Base-by-base conservation (phyloP, 169 alveolate species). In the Cryptosporidium parvum region DNA sequence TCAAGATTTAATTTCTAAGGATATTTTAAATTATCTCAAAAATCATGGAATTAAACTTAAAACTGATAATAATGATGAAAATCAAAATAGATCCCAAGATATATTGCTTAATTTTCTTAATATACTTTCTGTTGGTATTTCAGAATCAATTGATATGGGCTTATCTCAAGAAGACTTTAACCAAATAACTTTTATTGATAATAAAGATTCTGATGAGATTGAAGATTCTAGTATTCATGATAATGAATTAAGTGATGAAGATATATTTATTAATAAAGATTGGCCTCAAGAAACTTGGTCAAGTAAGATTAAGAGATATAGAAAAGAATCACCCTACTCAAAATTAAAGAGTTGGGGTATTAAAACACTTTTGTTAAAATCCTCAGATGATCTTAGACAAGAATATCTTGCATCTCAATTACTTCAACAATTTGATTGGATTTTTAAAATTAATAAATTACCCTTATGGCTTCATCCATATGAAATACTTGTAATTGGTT, bases 311-410 rank as follows among this genome's bases (percentile, higher is more conserved):
- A 93, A 94, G 75, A 86, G 95, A 39, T 86, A 94, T n/a, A 59
- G 95, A 61, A 91, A 92, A 65, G 69, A 67, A 26, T 93, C 96
- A 12, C 97, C 98, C 5, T 96, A 94, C 89, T 97, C 98, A 16
- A 91, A 73, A 12, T 86, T 95, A 21, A 91, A 92, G 35, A 71
- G 96, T 18, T 96, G 98, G 98, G 95, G 94, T 65, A 75, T 95
- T 9, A 93, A 93, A 29, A 95, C 96, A 33, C 94, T 97, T 29
- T 93, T 98, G 51, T 96, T 97, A 29, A 98, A 98, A 86, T 98
- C 99, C 1, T 98, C 98, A 23, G 99, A 98, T 87, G 99, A 98
- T 86, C 93, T 98, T 44, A 75, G 99, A 33, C 99, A 97, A 85
- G 99, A 98, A 86, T 80, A 95, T 48, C 94, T 98, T 91, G 99